Conservation (phyloP, 2,329 filamentous ascomycete species). For the Trichoderma sp. region DNA sequence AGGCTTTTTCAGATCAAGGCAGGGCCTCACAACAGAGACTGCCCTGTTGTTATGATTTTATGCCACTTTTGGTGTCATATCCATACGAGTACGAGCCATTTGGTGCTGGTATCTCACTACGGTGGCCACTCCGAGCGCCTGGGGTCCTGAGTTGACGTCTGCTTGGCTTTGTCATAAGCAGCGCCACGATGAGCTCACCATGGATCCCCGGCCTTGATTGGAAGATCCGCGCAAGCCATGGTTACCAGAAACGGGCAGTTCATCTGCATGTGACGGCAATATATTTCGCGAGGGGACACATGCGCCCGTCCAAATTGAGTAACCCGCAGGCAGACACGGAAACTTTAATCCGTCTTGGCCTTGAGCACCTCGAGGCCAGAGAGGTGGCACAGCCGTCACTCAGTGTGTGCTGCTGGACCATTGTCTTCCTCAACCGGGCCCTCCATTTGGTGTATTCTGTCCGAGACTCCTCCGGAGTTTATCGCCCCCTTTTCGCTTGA, state of each 20-base stretch:
- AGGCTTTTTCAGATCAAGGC: neutral
- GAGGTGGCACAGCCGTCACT: neutral
- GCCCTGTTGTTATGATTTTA: neutral
- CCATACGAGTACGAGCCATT: neutral
- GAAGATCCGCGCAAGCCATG: slow-evolving; percentile 3
- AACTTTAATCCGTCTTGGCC: slow-evolving; percentile 13
- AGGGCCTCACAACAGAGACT: neutral
- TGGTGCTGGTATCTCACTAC: neutral
- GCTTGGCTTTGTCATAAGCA: slow-evolving; percentile 1
- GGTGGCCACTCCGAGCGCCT: neutral
- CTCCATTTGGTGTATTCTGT: slow-evolving; percentile 2
- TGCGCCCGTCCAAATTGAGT: slow-evolving; percentile 16
- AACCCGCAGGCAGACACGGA: slow-evolving; percentile 11
- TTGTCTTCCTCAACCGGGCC: neutral
- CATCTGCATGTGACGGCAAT: slow-evolving; percentile 18
- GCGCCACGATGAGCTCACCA: slow-evolving; percentile 2
- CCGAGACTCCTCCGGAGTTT: neutral
- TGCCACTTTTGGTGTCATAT: neutral
- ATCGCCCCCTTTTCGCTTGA: slow-evolving; percentile 13
- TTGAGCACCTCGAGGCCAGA: slow-evolving; percentile 1
- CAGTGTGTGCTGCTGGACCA: neutral
- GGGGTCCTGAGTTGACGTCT: neutral
- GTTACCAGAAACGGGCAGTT: slow-evolving; percentile 4
- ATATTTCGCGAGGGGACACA: slow-evolving; percentile 2
- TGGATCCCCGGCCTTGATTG: slow-evolving; percentile 12